These are phyloP conservation scores for Euphorbia pulcherrima DNA, from an alignment of 345 rosid species.

Conservation along the genomic window DNA sequence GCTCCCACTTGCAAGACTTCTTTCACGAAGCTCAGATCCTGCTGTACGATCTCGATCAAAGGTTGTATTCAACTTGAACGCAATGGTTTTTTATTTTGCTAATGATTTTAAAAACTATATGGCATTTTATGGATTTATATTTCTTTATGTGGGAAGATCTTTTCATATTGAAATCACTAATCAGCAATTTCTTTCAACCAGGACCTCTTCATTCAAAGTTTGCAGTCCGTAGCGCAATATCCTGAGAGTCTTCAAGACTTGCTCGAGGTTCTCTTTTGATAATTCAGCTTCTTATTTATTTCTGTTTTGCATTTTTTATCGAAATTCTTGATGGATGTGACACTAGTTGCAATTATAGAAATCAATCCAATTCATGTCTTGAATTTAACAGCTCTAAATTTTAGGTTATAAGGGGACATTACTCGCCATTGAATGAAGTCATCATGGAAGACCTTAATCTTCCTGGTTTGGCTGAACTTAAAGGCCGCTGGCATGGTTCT, in stretches of 20 bases:
- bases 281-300: background rate
- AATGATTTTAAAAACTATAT: background rate
- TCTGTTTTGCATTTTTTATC: constrained; percentile 2
- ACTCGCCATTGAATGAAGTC: constrained; percentile 60
- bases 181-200: constrained; percentile 32
- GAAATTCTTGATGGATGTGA: constrained; percentile 10
- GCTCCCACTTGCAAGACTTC: constrained; percentile 98
- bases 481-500: constrained; percentile 91
- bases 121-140: constrained; percentile 9
- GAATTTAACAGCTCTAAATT: constrained; percentile 23
- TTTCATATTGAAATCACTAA: constrained; percentile 12
- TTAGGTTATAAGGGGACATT: constrained; percentile 68
- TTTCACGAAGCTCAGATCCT: constrained; percentile 96
- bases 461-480: constrained; percentile 92
- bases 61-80: constrained; percentile 43
- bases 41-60: constrained; percentile 92
- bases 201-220: constrained; percentile 91
- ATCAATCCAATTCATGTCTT: background rate
- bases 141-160: constrained; percentile 8
- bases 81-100: constrained; percentile 9
- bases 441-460: constrained; percentile 70
- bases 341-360: background rate
- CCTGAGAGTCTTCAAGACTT: constrained; percentile 75
- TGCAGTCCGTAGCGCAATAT: constrained; percentile 70
- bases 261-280: constrained; percentile 58